Percentiles rank a stretch among this genome's conserved stretches.
phyloP scores from a whole-genome alignment of 2,329 filamentous ascomycete genomes.

The Thielaviopsis punctulata region DNA sequence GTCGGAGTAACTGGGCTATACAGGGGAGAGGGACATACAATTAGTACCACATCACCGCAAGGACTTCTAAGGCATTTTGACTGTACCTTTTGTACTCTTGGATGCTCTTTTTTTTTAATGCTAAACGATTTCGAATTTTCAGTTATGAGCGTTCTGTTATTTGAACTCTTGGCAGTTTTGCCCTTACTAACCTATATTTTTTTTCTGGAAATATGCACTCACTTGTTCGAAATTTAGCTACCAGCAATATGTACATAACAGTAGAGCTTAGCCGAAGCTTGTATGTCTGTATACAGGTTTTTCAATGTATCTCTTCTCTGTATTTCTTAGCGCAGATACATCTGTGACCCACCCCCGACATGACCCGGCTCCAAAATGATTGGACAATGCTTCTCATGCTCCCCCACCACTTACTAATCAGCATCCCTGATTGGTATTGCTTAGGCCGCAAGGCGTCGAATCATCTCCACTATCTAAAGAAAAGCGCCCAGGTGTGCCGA shows the following conservation, averaged over 20 bases:
- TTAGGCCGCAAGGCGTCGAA: constrained; percentile 4
- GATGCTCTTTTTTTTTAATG: no score
- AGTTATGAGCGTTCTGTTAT: no score
- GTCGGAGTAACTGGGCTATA: constrained; percentile 2
- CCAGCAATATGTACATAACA: no score
- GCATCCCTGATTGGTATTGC: constrained; percentile 7
- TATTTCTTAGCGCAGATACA: constrained; percentile 6
- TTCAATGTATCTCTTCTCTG: neutral
- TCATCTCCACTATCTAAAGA: constrained; percentile 1
- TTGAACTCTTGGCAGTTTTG: no score
- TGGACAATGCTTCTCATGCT: constrained; percentile 5
- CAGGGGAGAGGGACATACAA: neutral
- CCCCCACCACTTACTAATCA: constrained; percentile 8
- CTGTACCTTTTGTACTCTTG: no score
- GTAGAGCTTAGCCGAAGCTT: constrained; percentile 8
- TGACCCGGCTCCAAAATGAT: constrained; percentile 9
- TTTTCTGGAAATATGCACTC: no score
- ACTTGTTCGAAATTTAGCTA: no score
- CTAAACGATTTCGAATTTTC: no score
- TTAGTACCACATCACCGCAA: no score
- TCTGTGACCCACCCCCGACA: constrained; percentile 5
- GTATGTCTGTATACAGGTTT: no score
- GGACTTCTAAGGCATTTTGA: neutral
- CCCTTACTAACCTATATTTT: no score
- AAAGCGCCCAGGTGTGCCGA: neutral